These are phyloP conservation scores for Moesziomyces sp. DNA, from an alignment of 1,284 basidiomycete species.

Conservation along the genomic window DNA sequence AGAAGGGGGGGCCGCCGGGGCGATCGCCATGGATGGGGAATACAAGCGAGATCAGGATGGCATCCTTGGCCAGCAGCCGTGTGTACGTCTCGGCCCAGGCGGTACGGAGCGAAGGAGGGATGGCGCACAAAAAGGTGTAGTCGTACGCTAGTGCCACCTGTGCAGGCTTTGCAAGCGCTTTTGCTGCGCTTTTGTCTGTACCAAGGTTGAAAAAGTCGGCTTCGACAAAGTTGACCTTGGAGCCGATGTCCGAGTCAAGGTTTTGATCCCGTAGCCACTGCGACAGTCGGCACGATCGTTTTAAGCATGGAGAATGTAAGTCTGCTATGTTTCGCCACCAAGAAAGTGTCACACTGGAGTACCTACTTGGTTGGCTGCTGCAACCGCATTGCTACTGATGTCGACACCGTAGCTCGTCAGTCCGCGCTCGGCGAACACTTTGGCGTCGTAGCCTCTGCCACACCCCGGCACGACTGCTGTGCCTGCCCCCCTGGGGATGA, in stretches of 20 bases:
- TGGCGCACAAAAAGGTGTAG: slow-evolving; percentile 59
- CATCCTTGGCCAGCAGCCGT: slow-evolving; percentile 37
- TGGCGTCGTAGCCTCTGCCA: slow-evolving; percentile 51
- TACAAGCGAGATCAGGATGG: slow-evolving; percentile 45
- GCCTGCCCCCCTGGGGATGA: slow-evolving; percentile 26
- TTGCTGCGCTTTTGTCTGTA: slow-evolving; percentile 11
- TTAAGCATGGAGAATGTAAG: no score
- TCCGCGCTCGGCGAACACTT: slow-evolving; percentile 44
- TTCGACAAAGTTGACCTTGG: slow-evolving; percentile 35
- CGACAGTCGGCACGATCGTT: neutral
- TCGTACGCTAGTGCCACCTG: slow-evolving; percentile 44
- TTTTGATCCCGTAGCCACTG: slow-evolving; percentile 44
- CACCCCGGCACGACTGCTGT: slow-evolving; percentile 39
- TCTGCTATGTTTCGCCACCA: no score
- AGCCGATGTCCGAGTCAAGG: slow-evolving; percentile 6
- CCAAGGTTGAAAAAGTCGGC: slow-evolving; percentile 51
- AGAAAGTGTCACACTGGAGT: no score
- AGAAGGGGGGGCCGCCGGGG: slow-evolving; percentile 51
- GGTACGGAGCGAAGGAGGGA: slow-evolving; percentile 44
- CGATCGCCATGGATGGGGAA: slow-evolving; percentile 57
- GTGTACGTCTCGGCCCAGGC: slow-evolving; percentile 56
- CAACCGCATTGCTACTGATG: slow-evolving; percentile 46
- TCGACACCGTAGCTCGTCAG: slow-evolving; percentile 44
- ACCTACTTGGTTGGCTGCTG: slow-evolving; percentile 43
- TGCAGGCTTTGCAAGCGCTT: slow-evolving; percentile 22